phyloP scores from a whole-genome alignment of 2,329 filamentous ascomycete species.

The Pseudogymnoascus sp. region DNA sequence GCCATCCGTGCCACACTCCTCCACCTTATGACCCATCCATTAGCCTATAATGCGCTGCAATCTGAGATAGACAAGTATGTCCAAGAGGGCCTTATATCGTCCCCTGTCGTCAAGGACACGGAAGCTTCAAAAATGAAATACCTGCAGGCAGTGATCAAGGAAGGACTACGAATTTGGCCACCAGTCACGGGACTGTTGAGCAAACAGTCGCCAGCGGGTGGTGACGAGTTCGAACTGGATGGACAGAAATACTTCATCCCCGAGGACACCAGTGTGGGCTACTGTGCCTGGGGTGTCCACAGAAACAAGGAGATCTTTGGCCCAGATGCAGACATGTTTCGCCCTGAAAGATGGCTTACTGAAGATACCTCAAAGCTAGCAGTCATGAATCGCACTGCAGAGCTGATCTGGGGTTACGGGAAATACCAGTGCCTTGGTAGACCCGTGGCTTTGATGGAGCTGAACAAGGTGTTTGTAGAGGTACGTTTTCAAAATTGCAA shows the following conservation, averaged over 20 bases:
- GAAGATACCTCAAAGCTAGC: conserved; percentile 28
- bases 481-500: conserved; percentile 32
- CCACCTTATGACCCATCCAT: conserved; percentile 43
- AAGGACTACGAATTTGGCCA: conserved; percentile 35
- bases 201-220: conserved; percentile 18
- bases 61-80: conserved; percentile 38
- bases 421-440: conserved; percentile 40
- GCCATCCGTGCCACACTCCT: conserved; percentile 46
- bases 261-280: conserved; percentile 18
- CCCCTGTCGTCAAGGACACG: background rate
- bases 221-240: conserved; percentile 10
- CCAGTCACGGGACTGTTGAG: conserved; percentile 25
- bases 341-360: conserved; percentile 44
- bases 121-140: conserved; percentile 13
- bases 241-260: conserved; percentile 14
- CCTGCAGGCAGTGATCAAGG: conserved; percentile 39
- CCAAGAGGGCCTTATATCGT: conserved; percentile 31
- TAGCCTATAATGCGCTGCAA: conserved; percentile 38
- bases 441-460: conserved; percentile 40
- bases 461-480: conserved; percentile 42
- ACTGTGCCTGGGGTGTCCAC: conserved; percentile 30
- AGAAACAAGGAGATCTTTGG: conserved; percentile 31
- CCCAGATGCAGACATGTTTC: conserved; percentile 33
- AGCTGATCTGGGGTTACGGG: conserved; percentile 40
- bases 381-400: conserved; percentile 34